Evolutionary conservation across 345 rosid species (phyloP), one percentile per base, ranked within the genome.

Genomic region (Gynandropsis gynandra): DNA sequence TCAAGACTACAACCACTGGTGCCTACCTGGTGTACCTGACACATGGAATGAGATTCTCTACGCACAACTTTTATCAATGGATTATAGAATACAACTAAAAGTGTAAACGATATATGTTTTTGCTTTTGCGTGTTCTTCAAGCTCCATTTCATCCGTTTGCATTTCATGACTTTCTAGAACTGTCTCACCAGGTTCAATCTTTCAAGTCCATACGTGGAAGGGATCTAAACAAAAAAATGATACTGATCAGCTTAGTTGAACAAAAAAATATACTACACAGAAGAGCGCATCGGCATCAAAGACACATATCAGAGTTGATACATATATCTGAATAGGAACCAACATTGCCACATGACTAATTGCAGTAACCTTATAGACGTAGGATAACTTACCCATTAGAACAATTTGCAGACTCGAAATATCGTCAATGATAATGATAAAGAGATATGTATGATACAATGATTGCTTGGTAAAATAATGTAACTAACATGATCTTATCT

Each of bases 1-100:
- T 7, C 88, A 88, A 63, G 97, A 85, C 59, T 85, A 92, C 74
- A 83, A 95, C 75, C 95, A 85, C 48, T 93, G 99, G 95, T 93
- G 95, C 68, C 52, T 85, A 59, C 95, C 95, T 1, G 97, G 95
- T 7, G 70, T 92, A 38, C 95, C 97, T 8, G 89, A 88, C 54
- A 67, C 76, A 13, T 93, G 97, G 97, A 88, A 93, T 64, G 80
- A 85, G 61, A 70, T 93, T 32, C 74, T 88, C 71, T 87, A 81
- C 58, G 85, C 83, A 27, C 75, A 78, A 29, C 71, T 93, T 36
- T 19, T 82, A 63, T 74, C 80, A 16, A 71, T 71, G 75, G 68
- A 67, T 38, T 79, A 71, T 68, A 64, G 49, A 66, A 48, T 42
- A 48, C n/a, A 8, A 29, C 56, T 27, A 47, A 11, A n/a, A 27